Base-by-base conservation (phyloP, 2,329 filamentous ascomycete species). In the Coniochaeta prunicola region DNA sequence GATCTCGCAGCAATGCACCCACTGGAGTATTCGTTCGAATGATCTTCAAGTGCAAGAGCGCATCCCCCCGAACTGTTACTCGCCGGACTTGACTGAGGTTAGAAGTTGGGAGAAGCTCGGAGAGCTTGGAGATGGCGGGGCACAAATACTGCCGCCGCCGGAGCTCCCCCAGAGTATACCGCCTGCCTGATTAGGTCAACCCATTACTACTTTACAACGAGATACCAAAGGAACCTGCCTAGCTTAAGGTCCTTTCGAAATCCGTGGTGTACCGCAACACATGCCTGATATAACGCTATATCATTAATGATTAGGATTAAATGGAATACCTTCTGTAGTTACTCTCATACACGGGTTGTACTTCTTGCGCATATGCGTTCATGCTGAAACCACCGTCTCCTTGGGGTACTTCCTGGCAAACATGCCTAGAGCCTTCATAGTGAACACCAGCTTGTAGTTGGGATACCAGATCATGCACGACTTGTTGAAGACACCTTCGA, bases 401-500 rank as follows among this genome's bases (percentile, higher is more conserved):
- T 38, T 42, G 3, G 54, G 54, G 13, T 56, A 56, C 36, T 42
- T 56, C 21, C 42, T 56, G n/a, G 54, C 54, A 56, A 56, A 56
- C 54, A 56, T 56, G n/a, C 94, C 94, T 63, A 99, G 73, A 1
- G 94, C 94, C 76, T 96, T 96, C 70, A 97, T 89, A 1, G 93
- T 87, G 74, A 97, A 99, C 60, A 89, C 90, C 72, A 96, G 94
- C 78, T 97, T 99, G 80, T 99, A 99, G 79, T 99, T 99, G 48
- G 93, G 93, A 70, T 99, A 99, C 0, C 91, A 94, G 64, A 99
- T 99, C 91, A 97, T 97, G 80, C 93, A 97, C 68, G 88, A 94
- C 79, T 97, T 96, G 76, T 99, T 99, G 76, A 99, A 99, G 12
- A 99, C 94, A 2, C 94, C 94, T 73, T 99, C 94, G 66, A 99